Evolutionary conservation across 2,329 filamentous ascomycete species (phyloP).

Genomic region (Sarocladiaceae sp.): DNA sequence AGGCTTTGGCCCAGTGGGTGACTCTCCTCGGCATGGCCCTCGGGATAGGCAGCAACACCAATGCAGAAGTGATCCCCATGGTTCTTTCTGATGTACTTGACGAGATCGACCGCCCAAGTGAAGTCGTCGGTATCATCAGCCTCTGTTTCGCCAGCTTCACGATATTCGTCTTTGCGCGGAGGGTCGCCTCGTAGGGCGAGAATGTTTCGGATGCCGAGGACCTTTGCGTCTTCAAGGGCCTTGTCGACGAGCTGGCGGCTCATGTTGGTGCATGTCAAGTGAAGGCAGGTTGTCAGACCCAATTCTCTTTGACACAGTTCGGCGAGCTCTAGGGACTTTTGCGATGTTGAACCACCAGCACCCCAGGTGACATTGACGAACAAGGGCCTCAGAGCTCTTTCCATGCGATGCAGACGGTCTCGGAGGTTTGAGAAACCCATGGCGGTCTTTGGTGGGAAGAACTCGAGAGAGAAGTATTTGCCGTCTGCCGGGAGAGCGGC

Average conservation of each 20-base stretch:
- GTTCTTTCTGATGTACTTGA: slow-evolving; percentile 77
- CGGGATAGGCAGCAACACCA: slow-evolving; percentile 89
- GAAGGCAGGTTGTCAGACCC: slow-evolving; percentile 87
- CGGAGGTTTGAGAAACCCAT: slow-evolving; percentile 95
- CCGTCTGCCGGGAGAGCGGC: slow-evolving; percentile 75
- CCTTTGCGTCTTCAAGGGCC: slow-evolving; percentile 84
- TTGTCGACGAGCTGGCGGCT: slow-evolving; percentile 78
- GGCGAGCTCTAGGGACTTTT: slow-evolving; percentile 87
- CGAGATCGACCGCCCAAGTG: slow-evolving; percentile 80
- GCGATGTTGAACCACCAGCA: slow-evolving; percentile 84
- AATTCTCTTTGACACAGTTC: slow-evolving; percentile 92
- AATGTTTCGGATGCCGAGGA: slow-evolving; percentile 86
- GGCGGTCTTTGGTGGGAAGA: slow-evolving; percentile 96
- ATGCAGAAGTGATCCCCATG: slow-evolving; percentile 96
- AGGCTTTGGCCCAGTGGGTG: slow-evolving; percentile 64
- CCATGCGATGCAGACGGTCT: slow-evolving; percentile 90
- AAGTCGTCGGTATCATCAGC: slow-evolving; percentile 67
- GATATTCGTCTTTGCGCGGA: slow-evolving; percentile 82
- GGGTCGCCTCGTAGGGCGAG: slow-evolving; percentile 88
- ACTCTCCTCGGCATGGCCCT: slow-evolving; percentile 88
- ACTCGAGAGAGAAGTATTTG: slow-evolving; percentile 93
- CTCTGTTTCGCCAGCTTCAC: slow-evolving; percentile 49
- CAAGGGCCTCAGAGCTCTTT: slow-evolving; percentile 78
- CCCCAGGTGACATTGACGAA: slow-evolving; percentile 99
- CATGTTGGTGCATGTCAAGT: slow-evolving; percentile 98